These are phyloP conservation scores for Cicer bijugum DNA, from an alignment of 306 rosid species.

Conservation along the genomic window DNA sequence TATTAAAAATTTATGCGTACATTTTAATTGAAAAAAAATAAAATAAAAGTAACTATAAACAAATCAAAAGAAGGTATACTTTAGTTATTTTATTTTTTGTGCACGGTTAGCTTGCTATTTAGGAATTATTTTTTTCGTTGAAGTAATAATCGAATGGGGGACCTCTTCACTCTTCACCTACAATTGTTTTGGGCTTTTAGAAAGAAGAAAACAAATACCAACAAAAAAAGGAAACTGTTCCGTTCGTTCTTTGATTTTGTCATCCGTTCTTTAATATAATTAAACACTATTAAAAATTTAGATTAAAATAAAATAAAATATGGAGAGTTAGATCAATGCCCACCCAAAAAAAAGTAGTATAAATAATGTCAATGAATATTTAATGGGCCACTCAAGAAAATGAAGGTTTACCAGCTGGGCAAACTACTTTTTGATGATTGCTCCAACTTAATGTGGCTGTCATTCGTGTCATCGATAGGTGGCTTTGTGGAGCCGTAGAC, in stretches of 20 bases:
- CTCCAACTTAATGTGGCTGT: conserved; percentile 10
- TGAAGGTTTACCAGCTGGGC: conserved; percentile 33
- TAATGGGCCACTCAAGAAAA: conserved; percentile 30
- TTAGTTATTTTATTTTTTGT: conserved; percentile 13
- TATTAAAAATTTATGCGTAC: background rate
- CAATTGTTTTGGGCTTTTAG: background rate
- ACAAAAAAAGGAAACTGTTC: background rate
- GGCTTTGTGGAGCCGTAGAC: conserved; percentile 20
- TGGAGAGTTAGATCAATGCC: no score
- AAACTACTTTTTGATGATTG: conserved; percentile 24
- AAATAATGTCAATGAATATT: background rate
- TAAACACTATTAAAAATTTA: no score
- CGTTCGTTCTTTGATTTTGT: no score
- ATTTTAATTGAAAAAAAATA: background rate
- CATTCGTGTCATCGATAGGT: conserved; percentile 21
- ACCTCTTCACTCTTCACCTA: background rate
- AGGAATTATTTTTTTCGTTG: background rate
- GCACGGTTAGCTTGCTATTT: conserved; percentile 15
- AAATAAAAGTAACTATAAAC: background rate
- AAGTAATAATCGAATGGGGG: conserved; percentile 38
- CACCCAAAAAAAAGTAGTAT: background rate
- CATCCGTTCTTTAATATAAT: no score
- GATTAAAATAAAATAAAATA: no score
- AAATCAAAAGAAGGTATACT: background rate
- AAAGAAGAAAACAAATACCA: background rate